Evolutionary conservation across 139 green algal genomes (phyloP).

Genomic region (Nannochloris sp.): DNA sequence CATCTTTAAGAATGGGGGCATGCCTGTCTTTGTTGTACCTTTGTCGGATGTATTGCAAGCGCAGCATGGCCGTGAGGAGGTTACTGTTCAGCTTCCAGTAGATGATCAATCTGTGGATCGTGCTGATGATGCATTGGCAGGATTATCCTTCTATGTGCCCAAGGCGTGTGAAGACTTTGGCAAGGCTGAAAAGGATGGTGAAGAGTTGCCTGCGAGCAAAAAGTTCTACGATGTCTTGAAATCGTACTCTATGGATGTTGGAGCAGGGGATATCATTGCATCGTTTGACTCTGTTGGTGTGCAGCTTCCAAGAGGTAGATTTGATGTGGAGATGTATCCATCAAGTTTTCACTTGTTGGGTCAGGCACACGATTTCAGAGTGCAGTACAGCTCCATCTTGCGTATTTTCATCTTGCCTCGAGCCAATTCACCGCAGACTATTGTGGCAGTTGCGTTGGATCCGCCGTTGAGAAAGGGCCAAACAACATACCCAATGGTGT

Average conservation of each 20-base stretch:
- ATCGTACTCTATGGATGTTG: conserved; percentile 41
- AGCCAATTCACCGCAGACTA: conserved; percentile 70
- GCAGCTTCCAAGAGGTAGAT: conserved; percentile 65
- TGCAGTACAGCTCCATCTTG: conserved; percentile 81
- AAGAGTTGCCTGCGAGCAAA: conserved; percentile 31
- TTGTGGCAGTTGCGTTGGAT: conserved; percentile 84
- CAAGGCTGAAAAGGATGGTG: conserved; percentile 7
- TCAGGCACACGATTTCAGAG: conserved; percentile 87
- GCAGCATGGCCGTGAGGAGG: conserved; percentile 68
- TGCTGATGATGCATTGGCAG: conserved; percentile 73
- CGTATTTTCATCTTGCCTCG: conserved; percentile 90
- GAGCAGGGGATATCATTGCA: conserved; percentile 53
- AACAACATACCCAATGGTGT: conserved; percentile 90
- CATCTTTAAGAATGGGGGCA: conserved; percentile 58
- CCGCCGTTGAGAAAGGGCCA: conserved; percentile 93
- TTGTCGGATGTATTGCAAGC: conserved; percentile 68
- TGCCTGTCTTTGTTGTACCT: conserved; percentile 72
- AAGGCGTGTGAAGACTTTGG: conserved; percentile 17
- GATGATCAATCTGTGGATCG: conserved; percentile 65
- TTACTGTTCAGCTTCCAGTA: conserved; percentile 83
- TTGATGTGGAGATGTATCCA: conserved; percentile 62
- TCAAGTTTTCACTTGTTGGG: conserved; percentile 52
- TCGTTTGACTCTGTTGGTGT: conserved; percentile 73
- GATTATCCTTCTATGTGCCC: conserved; percentile 77
- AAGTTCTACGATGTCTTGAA: conserved; percentile 49